Conservation (phyloP, 208 protist genomes). For the Trypanosoma rangeli region DNA sequence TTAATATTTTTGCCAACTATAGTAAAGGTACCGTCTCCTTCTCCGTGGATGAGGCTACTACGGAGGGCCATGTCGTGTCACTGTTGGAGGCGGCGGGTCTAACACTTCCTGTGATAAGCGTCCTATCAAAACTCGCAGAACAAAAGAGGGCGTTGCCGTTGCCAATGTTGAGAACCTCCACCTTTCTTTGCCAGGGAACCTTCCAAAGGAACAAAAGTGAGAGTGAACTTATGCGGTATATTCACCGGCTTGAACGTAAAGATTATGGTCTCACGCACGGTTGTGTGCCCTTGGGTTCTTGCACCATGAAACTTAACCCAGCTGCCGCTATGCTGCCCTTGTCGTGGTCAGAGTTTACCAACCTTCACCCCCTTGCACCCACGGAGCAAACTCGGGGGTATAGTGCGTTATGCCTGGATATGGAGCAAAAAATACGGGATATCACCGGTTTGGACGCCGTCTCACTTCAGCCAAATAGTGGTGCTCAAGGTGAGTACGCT, state of each 20-base stretch:
- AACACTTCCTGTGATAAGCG: constrained; percentile 45
- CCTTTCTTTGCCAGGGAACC: constrained; percentile 91
- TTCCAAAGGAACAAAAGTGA: constrained; percentile 97
- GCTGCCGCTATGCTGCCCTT: constrained; percentile 95
- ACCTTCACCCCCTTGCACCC: constrained; percentile 96
- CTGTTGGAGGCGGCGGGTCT: constrained; percentile 81
- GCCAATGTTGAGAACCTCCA: constrained; percentile 59
- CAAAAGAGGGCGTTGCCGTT: constrained; percentile 42
- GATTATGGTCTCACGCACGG: constrained; percentile 94
- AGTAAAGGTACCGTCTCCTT: constrained; percentile 67
- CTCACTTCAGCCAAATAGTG: constrained; percentile 97
- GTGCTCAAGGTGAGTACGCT: constrained; percentile 97
- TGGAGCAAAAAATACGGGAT: constrained; percentile 87
- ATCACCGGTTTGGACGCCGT: constrained; percentile 95
- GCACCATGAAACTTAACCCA: constrained; percentile 99
- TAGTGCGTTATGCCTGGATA: constrained; percentile 68
- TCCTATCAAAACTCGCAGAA: constrained; percentile 46
- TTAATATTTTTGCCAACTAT: constrained; percentile 91
- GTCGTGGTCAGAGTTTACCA: constrained; percentile 93
- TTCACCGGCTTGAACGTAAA: constrained; percentile 92
- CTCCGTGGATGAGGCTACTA: constrained; percentile 95
- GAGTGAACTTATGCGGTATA: constrained; percentile 96
- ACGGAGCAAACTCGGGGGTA: constrained; percentile 89
- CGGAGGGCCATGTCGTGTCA: constrained; percentile 62
- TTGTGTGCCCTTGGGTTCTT: constrained; percentile 98